Evolutionary conservation across 768 basidiomycete genomes (phyloP), one percentile per base, ranked within the genome.

Genomic region (Pholiota microspora): DNA sequence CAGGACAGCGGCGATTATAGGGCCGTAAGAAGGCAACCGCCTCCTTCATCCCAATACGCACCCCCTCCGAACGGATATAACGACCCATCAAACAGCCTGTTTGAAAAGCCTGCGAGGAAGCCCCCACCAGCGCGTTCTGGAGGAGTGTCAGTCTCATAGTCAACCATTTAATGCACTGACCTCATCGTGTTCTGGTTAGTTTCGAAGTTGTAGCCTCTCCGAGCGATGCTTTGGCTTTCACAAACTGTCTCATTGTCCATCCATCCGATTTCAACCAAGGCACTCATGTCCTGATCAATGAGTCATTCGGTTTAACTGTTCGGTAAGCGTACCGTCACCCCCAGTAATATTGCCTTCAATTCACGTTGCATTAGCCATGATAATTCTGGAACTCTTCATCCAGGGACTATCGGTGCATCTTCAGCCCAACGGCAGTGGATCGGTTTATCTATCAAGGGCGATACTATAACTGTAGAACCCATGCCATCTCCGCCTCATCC

Each of bases 361-460:
- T 45, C 13, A 49, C n/a, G 29, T 12, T 42, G 9, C 16, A 13
- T n/a, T 47, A 95, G 92, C 44, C 86, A 92, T 59, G 92, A 95
- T 62, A 83, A 86, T 56, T 89, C 90, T 1, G 82, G 82, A 4
- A 85, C 81, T 56, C 67, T 99, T 3, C 71, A 71, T 4, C 83
- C 84, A 0, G 88, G 91, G 2, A 71, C 74, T 1, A 78, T 98
- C 25, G 94, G 88, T n/a, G 84, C 86, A 5, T 88, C 89, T 25
- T 78, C 83, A 21, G 71, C 84, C 55, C 91, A 94, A 55, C 83
- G 97, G 8, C 85, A 91, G 72, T 99, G 94, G 94, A 88, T 94
- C 38, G 87, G 86, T 4, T 77, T 98, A 6, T 93, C 93, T 13
- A 70, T 88, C 35, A 69, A 76, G 2, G 93, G 93, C 0, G 94